Evolutionary conservation across 169 alveolate species (phyloP), one percentile per base, ranked within the genome.

Genomic region (Cryptosporidium muris): DNA sequence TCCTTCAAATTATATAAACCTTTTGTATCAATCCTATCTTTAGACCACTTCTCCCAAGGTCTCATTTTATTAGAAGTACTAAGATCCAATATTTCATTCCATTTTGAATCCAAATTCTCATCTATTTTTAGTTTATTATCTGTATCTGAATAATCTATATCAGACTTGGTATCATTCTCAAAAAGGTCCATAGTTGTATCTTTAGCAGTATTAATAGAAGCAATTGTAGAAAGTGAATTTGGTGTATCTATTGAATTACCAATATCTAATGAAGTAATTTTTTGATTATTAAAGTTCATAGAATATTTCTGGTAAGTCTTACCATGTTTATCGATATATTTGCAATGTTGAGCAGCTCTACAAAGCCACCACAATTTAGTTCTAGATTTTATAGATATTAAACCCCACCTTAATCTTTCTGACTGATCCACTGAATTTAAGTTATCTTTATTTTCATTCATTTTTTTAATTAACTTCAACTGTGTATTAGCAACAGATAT

Each of bases 261-360:
- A 54, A 16, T 74, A 5, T 74, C 85, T n/a, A 40, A 74, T 51
- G 11, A 43, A 37, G 34, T 74, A 74, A 2, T 60, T 38, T 25
- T 43, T 54, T n/a, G 47, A 58, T 54, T 60, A 11, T 60, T 25
- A 25, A 25, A 25, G 25, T 25, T 25, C 25, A 25, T 25, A 25
- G 25, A 25, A 25, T 25, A 25, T 25, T 25, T 25, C 25, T 25
- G 25, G 0, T 25, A 25, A 25, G 11, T 64, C n/a, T 25, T 60
- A 7, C 56, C 74, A 36, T 74, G 51, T 45, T 51, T 53, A 14
- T 51, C 62, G 45, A 74, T 49, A 16, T 58, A 25, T 14, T 68
- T 68, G 60, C 85, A 74, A 42, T 74, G 85, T 48, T 74, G 74
- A 40, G 85, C 85, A 42, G 60, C 42, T 34, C 85, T 53, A n/a